phyloP scores from a whole-genome alignment of 176 grass and related monocot genomes.

The Avena sativa region DNA sequence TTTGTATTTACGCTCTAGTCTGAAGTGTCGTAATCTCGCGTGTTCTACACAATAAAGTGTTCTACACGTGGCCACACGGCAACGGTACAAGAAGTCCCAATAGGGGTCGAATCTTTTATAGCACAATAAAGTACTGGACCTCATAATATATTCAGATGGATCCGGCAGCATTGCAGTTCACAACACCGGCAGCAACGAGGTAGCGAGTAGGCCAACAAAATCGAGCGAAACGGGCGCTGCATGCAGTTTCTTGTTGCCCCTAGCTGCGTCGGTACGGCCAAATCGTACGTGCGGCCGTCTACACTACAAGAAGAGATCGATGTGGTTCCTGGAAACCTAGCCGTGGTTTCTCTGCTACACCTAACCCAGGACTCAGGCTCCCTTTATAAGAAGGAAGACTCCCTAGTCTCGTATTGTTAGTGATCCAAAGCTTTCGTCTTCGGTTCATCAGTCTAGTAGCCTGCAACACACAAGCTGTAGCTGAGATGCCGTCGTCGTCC shows the following conservation, averaged over 20 bases:
- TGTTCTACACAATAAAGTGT: neutral
- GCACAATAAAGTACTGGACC: neutral
- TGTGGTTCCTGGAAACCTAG: slow-evolving; percentile 42
- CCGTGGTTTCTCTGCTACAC: slow-evolving; percentile 42
- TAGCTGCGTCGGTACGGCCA: slow-evolving; percentile 29
- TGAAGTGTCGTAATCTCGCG: neutral
- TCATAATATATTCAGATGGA: slow-evolving; percentile 32
- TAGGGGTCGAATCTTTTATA: neutral
- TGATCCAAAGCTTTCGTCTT: neutral
- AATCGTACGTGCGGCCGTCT: neutral
- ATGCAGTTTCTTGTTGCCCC: slow-evolving; percentile 46
- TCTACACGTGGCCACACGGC: slow-evolving; percentile 41
- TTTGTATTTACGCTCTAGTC: slow-evolving; percentile 16
- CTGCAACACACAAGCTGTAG: neutral
- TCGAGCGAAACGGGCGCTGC: slow-evolving; percentile 10
- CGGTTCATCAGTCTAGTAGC: neutral
- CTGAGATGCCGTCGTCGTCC: slow-evolving; percentile 26
- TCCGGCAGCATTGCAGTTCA: slow-evolving; percentile 45
- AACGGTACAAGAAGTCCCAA: neutral
- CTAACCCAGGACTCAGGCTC: neutral
- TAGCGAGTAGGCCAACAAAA: slow-evolving; percentile 31
- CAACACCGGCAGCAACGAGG: slow-evolving; percentile 46
- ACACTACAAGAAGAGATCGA: neutral
- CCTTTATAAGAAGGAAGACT: slow-evolving; percentile 29
- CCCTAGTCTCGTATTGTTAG: neutral